A percentile compares a stretch with the other conserved stretches of the same genome.
Evolutionary conservation across 2,329 filamentous ascomycete genomes (phyloP).

Genomic region (Teratosphaeria nubilosa): DNA sequence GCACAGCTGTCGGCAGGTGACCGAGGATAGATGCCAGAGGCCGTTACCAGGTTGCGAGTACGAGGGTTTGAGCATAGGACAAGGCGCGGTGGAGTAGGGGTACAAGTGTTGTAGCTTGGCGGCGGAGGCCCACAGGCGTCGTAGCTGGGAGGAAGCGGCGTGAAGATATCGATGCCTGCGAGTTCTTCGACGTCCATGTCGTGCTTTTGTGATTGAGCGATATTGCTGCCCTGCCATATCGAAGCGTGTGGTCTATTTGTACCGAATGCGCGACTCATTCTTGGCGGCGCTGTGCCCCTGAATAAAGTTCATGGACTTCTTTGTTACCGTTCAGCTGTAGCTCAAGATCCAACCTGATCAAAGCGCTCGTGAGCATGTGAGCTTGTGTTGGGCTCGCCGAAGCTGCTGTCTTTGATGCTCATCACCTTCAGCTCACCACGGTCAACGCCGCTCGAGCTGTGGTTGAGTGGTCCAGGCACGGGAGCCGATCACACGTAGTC

Average conservation of each 20-base stretch:
- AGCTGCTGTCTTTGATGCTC: not conserved
- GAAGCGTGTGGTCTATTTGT: not conserved
- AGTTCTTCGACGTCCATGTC: not conserved
- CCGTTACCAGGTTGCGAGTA: not conserved
- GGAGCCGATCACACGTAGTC: not conserved
- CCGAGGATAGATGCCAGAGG: not conserved
- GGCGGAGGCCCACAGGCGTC: not conserved
- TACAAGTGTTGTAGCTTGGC: not conserved
- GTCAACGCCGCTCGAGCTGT: not conserved
- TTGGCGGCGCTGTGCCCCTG: not conserved
- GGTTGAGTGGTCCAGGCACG: not conserved
- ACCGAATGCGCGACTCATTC: not conserved
- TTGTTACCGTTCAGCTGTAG: not conserved
- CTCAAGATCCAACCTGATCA: not conserved
- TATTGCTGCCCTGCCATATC: not conserved
- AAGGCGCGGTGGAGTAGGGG: not conserved
- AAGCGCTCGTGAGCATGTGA: not conserved
- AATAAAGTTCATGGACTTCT: not conserved
- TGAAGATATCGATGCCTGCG: not conserved
- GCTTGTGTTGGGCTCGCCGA: not conserved
- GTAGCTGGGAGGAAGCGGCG: not conserved
- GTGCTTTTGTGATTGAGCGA: not conserved
- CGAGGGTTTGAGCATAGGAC: not conserved
- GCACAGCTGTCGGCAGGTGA: not conserved
- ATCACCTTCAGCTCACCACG: not conserved